Conservation (phyloP, 495 filamentous ascomycete species). For the Immersiella caudata region DNA sequence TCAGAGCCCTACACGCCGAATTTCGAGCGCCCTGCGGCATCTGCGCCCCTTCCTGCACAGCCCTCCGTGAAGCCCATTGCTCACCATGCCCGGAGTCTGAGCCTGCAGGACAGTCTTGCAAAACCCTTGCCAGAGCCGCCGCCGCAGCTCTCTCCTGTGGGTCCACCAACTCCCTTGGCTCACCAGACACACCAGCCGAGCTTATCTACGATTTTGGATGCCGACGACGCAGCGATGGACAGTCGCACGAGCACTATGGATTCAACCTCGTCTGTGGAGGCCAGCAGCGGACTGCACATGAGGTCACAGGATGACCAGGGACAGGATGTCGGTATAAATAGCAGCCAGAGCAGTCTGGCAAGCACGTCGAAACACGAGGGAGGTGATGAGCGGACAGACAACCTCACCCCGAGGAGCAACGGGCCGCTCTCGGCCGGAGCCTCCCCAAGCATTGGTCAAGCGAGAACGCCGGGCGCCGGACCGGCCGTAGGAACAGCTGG, state of each 20-base stretch:
- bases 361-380: constrained; percentile 42
- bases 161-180: constrained; percentile 38
- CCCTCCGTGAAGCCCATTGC: constrained; percentile 24
- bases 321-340: constrained; percentile 45
- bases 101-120: constrained; percentile 52
- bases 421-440: constrained; percentile 55
- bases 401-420: constrained; percentile 53
- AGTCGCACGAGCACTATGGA: constrained; percentile 63
- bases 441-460: constrained; percentile 43
- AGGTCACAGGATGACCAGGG: constrained; percentile 26
- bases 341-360: constrained; percentile 60
- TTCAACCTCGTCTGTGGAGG: constrained; percentile 54
- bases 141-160: constrained; percentile 42
- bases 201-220: constrained; percentile 37
- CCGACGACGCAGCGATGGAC: constrained; percentile 36
- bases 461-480: constrained; percentile 49
- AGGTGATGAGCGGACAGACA: constrained; percentile 51
- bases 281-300: constrained; percentile 35
- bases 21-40: constrained; percentile 29
- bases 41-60: constrained; percentile 32
- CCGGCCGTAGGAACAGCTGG: constrained; percentile 52
- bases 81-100: constrained; percentile 54
- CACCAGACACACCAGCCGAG: constrained; percentile 23
- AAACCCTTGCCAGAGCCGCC: constrained; percentile 57
- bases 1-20: constrained; percentile 28